A percentile compares a stretch with the other conserved stretches of the same genome.
Conservation (phyloP, 805 yeast species). For the Hanseniaspora clermontiae region DNA sequence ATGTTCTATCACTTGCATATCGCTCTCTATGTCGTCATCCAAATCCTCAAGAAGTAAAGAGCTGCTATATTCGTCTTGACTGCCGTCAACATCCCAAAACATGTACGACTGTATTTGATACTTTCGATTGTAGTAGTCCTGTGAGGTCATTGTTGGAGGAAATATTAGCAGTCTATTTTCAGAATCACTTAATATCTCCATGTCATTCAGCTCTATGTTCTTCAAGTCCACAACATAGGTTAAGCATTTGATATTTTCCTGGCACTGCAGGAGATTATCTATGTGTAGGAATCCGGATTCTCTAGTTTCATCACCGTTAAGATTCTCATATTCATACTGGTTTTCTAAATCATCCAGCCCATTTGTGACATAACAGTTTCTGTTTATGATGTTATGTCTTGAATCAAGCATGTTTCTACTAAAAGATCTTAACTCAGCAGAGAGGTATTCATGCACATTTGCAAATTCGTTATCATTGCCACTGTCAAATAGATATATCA, state of each 20-base stretch:
- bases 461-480: neutral
- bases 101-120: neutral
- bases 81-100: neutral
- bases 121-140: constrained; percentile 1
- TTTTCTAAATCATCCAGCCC: neutral
- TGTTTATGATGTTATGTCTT: neutral
- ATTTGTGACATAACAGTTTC: neutral
- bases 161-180: constrained; percentile 3
- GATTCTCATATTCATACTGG: neutral
- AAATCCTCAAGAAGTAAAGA: neutral
- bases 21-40: neutral
- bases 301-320: neutral
- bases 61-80: neutral
- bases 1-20: neutral
- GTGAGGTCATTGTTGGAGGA: neutral
- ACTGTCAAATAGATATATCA: constrained; percentile 4
- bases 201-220: neutral
- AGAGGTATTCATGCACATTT: constrained; percentile 22
- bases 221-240: constrained; percentile 1
- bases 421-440: neutral
- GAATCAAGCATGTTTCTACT: constrained; percentile 3
- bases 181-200: neutral
- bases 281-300: neutral
- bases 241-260: neutral
- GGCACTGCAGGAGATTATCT: constrained; percentile 4